Base-by-base conservation (phyloP, 202 grass and related monocot genomes). In the Hordeum pubiflorum region DNA sequence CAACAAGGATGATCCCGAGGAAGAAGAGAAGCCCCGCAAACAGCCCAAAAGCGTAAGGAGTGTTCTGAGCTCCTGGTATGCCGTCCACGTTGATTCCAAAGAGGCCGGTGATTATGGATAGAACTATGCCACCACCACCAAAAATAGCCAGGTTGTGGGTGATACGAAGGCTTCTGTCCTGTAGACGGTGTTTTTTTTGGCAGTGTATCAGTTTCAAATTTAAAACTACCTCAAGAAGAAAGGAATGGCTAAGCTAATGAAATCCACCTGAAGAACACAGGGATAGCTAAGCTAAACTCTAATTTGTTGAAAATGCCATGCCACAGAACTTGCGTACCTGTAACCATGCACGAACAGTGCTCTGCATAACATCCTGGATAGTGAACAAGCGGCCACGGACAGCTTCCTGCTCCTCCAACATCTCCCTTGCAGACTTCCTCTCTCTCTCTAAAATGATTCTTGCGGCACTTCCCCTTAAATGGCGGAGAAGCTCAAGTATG, bases 341-440 rank as follows among this genome's bases (percentile, higher is more conserved):
- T 74, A 97, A 79, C 91, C 88, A 97, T 41, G 86, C 89, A 60
- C 91, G 89, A 39, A 97, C 91, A 74, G 91, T 92, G 87, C 90
- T 96, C 85, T 96, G 93, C 88, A 96, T 96, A 54, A 96, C 94
- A 88, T 93, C 91, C 84, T 97, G 91, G 84, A 93, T 91, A 70
- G 93, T 97, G 83, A 97, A 97, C 79, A 93, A 82, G 13, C 87
- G 87, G 23, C 82, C 94, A 27, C 89, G 85, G 17, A 94, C 89
- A 77, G 94, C 91, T 82, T 97, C 91, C 75, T 94, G 91, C 81
- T 97, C 91, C 84, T 97, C 87, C 76, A 91, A 86, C 91, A 97
- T 94, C 6, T 83, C 68, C 73, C 91, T 82, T 61, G 91, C 93
- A 63, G 79, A 41, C 33, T 85, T 90, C 68, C 71, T 88, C 29